phyloP scores from a whole-genome alignment of 257 asterid species.

The Salvia rosmarinus region DNA sequence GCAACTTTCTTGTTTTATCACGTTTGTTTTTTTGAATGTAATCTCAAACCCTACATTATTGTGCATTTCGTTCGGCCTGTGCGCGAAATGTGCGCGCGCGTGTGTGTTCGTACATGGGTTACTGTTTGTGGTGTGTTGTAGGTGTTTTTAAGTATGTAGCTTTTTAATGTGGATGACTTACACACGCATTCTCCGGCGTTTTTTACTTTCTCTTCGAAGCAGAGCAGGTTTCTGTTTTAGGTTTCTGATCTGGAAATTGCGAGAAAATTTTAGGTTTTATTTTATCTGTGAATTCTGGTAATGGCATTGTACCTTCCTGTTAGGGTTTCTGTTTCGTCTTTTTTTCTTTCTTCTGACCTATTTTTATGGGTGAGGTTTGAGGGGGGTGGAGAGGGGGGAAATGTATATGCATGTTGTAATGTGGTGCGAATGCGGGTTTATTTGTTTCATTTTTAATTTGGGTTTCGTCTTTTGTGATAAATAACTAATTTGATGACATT shows the following conservation, averaged over 20 bases:
- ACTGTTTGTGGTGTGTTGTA: slow-evolving; percentile 17
- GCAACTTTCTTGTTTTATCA: slow-evolving; percentile 29
- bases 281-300: neutral
- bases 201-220: slow-evolving; percentile 29
- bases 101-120: neutral
- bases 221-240: slow-evolving; percentile 15
- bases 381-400: slow-evolving; percentile 18
- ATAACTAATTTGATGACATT: slow-evolving; percentile 16
- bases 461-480: neutral
- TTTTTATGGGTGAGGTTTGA: slow-evolving; percentile 1
- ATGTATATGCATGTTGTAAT: slow-evolving; percentile 35
- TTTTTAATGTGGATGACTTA: slow-evolving; percentile 23
- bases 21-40: slow-evolving; percentile 4
- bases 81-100: slow-evolving; percentile 33
- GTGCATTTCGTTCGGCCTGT: slow-evolving; percentile 3
- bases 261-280: neutral
- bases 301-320: slow-evolving; percentile 29
- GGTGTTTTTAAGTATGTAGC: slow-evolving; percentile 21
- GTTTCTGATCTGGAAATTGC: slow-evolving; percentile 41
- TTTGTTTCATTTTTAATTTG: neutral
- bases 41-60: slow-evolving; percentile 40
- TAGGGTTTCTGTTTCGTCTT: slow-evolving; percentile 48
- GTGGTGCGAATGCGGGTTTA: slow-evolving; percentile 20
- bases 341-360: neutral
- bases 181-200: slow-evolving; percentile 10